These are phyloP conservation scores for Rhinocladiella similis DNA, from an alignment of 2,329 filamentous ascomycete genomes.

Conservation along the genomic window DNA sequence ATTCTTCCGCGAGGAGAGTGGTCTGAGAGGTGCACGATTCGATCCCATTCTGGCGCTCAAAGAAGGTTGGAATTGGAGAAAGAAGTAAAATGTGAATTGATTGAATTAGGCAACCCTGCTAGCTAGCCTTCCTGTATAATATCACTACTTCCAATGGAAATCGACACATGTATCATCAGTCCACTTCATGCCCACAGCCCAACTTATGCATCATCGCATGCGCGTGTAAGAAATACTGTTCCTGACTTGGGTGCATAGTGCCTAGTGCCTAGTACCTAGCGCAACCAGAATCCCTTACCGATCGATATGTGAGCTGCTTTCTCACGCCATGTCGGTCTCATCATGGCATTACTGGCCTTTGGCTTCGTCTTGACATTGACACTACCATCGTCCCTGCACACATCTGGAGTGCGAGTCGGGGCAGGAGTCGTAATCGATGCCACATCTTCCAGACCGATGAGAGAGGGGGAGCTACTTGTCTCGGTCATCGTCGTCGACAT, in stretches of 20 bases:
- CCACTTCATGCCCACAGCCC: no score
- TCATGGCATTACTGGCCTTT: neutral
- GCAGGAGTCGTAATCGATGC: no score
- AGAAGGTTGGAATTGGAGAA: conserved; percentile 18
- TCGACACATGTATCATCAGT: no score
- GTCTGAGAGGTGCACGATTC: conserved; percentile 16
- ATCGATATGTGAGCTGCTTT: conserved; percentile 3
- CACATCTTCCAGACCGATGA: no score
- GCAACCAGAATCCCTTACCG: neutral
- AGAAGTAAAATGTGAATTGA: conserved; percentile 4
- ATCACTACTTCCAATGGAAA: no score
- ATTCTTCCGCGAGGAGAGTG: conserved; percentile 19
- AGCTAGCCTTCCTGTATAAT: no score
- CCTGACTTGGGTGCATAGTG: no score
- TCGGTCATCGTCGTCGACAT: no score
- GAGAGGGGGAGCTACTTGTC: no score
- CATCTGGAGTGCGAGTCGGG: neutral
- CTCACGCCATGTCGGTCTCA: conserved; percentile 7
- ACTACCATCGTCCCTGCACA: neutral
- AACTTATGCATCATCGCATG: no score
- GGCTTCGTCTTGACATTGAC: neutral
- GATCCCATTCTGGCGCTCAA: conserved; percentile 18
- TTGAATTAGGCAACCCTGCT: neutral
- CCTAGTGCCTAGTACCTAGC: no score
- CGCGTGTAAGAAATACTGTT: no score